Conservation (phyloP, 1,284 basidiomycete genomes). For the Boletellus deceptivus region DNA sequence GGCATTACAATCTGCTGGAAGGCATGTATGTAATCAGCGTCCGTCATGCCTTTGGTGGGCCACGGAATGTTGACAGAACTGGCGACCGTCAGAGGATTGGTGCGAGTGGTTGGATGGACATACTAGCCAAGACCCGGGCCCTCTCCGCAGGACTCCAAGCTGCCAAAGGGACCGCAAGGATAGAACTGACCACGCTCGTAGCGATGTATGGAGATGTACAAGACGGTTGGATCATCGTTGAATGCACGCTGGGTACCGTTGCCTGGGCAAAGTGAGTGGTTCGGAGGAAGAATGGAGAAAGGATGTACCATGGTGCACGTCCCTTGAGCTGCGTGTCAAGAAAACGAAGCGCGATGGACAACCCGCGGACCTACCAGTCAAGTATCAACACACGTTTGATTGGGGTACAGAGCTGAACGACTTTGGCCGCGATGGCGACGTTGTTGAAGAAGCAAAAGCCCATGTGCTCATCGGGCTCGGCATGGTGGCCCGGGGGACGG, state of each 20-base stretch:
- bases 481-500: slow-evolving; percentile 96
- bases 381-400: slow-evolving; percentile 86
- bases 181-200: slow-evolving; percentile 93
- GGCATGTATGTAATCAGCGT: slow-evolving; percentile 95
- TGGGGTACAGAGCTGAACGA: slow-evolving; percentile 66
- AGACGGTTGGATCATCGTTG: slow-evolving; percentile 84
- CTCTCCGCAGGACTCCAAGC: slow-evolving; percentile 81
- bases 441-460: slow-evolving; percentile 99
- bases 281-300: background rate
- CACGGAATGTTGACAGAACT: slow-evolving; percentile 97
- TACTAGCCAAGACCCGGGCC: slow-evolving; percentile 83
- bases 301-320: slow-evolving; percentile 87
- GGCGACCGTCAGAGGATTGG: slow-evolving; percentile 15
- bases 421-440: slow-evolving; percentile 88
- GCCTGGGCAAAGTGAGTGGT: slow-evolving; percentile 45
- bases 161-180: slow-evolving; percentile 88
- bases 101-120: slow-evolving; percentile 36
- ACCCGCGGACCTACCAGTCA: slow-evolving; percentile 76
- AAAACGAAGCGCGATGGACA: slow-evolving; percentile 4
- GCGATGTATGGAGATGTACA: slow-evolving; percentile 97
- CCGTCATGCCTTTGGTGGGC: slow-evolving; percentile 85
- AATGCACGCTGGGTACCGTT: slow-evolving; percentile 98
- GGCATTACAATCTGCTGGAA: slow-evolving; percentile 98
- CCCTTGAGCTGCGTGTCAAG: slow-evolving; percentile 53
- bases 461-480: slow-evolving; percentile 97